Evolutionary conservation across 768 basidiomycete genomes (phyloP).

Genomic region (Lyophyllum semitale): DNA sequence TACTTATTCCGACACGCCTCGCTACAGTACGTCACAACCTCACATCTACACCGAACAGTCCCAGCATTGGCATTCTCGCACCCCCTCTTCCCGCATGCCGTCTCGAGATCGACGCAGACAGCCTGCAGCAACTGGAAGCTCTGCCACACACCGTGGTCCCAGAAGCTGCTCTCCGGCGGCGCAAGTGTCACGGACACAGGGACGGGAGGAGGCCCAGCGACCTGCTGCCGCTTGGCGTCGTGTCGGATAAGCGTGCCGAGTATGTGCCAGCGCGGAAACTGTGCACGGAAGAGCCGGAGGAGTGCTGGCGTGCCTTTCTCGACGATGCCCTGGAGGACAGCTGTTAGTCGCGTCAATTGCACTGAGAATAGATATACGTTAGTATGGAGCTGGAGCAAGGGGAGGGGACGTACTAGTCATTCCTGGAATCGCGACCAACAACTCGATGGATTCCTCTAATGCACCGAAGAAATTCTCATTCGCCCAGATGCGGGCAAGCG

Average conservation of each 20-base stretch:
- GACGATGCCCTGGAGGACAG: neutral
- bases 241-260: slow-evolving; percentile 5
- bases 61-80: slow-evolving; percentile 8
- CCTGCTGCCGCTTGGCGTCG: slow-evolving; percentile 4
- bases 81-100: slow-evolving; percentile 6
- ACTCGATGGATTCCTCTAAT: slow-evolving; percentile 10
- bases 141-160: slow-evolving; percentile 14
- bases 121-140: slow-evolving; percentile 1
- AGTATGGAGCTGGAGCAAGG: too few species aligned
- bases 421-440: neutral
- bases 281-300: neutral
- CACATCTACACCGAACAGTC: neutral
- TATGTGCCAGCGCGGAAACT: slow-evolving; percentile 12
- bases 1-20: slow-evolving; percentile 9
- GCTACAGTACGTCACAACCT: slow-evolving; percentile 5
- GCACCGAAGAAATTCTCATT: slow-evolving; percentile 12
- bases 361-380: slow-evolving; percentile 4
- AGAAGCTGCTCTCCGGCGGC: slow-evolving; percentile 1
- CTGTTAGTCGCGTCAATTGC: neutral
- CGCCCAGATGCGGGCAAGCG: slow-evolving; percentile 8
- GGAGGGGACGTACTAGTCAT: slow-evolving; percentile 8
- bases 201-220: neutral
- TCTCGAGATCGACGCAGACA: neutral
- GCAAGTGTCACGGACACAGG: neutral
- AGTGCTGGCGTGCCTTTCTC: neutral